Conservation (phyloP, 2,329 filamentous ascomycete genomes). For the Xylariaceae sp. region DNA sequence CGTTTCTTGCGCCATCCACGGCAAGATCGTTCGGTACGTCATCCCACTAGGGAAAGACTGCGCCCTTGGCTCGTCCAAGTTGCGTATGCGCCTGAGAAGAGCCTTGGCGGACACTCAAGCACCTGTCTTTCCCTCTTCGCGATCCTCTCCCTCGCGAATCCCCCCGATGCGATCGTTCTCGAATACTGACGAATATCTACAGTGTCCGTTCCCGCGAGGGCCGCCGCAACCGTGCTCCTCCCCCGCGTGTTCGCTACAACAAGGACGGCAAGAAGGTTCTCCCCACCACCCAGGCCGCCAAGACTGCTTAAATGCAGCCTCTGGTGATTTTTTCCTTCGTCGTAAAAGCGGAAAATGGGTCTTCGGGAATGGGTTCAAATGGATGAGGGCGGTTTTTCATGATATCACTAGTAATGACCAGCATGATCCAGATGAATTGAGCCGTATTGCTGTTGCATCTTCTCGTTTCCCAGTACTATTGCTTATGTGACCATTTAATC, state of each 20-base stretch:
- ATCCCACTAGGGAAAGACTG: conserved; percentile 55
- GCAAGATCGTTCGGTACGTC: conserved; percentile 99
- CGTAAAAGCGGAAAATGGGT: conserved; percentile 25
- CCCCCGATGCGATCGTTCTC: conserved; percentile 21
- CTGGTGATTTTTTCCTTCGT: conserved; percentile 25
- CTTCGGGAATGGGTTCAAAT: conserved; percentile 30
- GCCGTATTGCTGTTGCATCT: conserved; percentile 24
- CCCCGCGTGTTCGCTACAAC: conserved; percentile 98
- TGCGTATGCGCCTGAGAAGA: conserved; percentile 47
- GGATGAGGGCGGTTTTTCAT: conserved; percentile 30
- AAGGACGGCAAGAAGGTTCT: conserved; percentile 99
- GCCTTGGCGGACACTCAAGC: conserved; percentile 51
- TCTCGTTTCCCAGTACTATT: neutral
- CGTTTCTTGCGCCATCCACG: conserved; percentile 99
- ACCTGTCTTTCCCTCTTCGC: conserved; percentile 24
- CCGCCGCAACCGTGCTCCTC: conserved; percentile 97
- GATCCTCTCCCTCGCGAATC: conserved; percentile 22
- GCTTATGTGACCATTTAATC: neutral
- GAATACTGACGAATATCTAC: conserved; percentile 38
- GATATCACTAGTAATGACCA: conserved; percentile 34
- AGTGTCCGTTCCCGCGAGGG: conserved; percentile 97
- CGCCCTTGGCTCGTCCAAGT: conserved; percentile 28
- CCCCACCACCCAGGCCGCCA: conserved; percentile 74
- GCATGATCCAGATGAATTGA: conserved; percentile 27
- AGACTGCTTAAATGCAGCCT: conserved; percentile 44